Conservation (phyloP, 768 basidiomycete species). For the Pisolithus orientalis region DNA sequence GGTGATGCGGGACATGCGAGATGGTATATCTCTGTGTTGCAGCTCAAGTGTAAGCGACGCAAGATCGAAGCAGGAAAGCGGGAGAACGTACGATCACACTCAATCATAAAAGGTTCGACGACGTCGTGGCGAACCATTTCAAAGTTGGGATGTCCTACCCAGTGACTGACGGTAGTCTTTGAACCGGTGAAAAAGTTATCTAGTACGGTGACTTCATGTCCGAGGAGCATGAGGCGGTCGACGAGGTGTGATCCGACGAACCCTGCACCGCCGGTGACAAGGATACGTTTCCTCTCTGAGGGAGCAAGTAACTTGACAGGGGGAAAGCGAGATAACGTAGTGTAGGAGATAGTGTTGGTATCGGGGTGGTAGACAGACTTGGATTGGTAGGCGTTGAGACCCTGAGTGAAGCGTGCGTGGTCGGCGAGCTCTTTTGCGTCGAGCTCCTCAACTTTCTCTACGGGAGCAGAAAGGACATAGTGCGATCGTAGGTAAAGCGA, state of each 20-base stretch:
- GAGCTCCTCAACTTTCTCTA: conserved; percentile 31
- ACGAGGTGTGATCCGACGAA: conserved; percentile 98
- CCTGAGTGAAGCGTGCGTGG: conserved; percentile 51
- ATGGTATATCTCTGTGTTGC: conserved; percentile 86
- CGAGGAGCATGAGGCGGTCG: conserved; percentile 94
- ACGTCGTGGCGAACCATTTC: conserved; percentile 98
- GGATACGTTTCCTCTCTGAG: conserved; percentile 74
- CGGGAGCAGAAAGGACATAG: conserved; percentile 48
- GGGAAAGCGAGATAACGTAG: conserved; percentile 86
- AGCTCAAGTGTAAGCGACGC: not conserved
- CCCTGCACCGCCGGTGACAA: conserved; percentile 97
- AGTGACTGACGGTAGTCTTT: conserved; percentile 93
- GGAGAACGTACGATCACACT: conserved; percentile 79
- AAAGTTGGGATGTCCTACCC: conserved; percentile 98
- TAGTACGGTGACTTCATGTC: conserved; percentile 94
- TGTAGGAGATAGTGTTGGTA: conserved; percentile 81
- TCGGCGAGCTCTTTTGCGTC: conserved; percentile 35
- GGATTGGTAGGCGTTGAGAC: conserved; percentile 56
- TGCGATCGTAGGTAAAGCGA: conserved; percentile 85
- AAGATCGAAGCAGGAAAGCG: not conserved
- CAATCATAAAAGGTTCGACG: conserved; percentile 96
- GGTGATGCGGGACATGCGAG: conserved; percentile 97
- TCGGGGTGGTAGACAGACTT: conserved; percentile 83
- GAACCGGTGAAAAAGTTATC: conserved; percentile 99
- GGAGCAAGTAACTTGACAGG: conserved; percentile 85